These are phyloP conservation scores for Raphanus raphanistrum DNA, from an alignment of 345 rosid genomes.

Conservation along the genomic window DNA sequence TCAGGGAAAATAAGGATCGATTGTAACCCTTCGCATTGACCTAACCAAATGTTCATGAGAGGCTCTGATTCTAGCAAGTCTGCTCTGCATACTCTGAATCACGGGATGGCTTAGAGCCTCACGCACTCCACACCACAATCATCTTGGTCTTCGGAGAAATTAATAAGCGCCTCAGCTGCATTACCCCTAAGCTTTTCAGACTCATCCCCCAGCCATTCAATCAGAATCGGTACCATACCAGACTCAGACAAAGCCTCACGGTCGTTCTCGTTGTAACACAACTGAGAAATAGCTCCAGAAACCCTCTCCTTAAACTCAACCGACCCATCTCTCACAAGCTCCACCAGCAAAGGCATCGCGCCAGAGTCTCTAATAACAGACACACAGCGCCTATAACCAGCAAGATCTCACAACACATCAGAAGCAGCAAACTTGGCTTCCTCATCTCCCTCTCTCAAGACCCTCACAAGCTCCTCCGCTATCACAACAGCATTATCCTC, in stretches of 20 bases:
- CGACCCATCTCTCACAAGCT: conserved; percentile 47
- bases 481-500: conserved; percentile 54
- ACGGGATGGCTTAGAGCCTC: conserved; percentile 44
- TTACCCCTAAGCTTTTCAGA: conserved; percentile 55
- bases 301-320: conserved; percentile 51
- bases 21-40: conserved; percentile 50
- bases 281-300: conserved; percentile 51
- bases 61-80: conserved; percentile 42
- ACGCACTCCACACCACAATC: conserved; percentile 35
- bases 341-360: conserved; percentile 53
- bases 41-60: conserved; percentile 46
- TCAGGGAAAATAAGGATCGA: conserved; percentile 38
- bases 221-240: conserved; percentile 44
- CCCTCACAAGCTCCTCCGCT: conserved; percentile 54
- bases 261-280: conserved; percentile 49
- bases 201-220: conserved; percentile 46
- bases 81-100: conserved; percentile 46
- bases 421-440: conserved; percentile 55
- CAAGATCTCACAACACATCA: conserved; percentile 62
- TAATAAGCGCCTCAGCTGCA: conserved; percentile 54
- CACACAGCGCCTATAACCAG: conserved; percentile 51
- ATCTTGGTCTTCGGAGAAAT: conserved; percentile 48
- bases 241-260: conserved; percentile 50
- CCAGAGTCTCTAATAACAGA: conserved; percentile 57
- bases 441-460: conserved; percentile 56